Percentiles rank a stretch among this genome's conserved stretches.
Conservation (phyloP, 495 filamentous ascomycete species). For the Ramalina intermedia region DNA sequence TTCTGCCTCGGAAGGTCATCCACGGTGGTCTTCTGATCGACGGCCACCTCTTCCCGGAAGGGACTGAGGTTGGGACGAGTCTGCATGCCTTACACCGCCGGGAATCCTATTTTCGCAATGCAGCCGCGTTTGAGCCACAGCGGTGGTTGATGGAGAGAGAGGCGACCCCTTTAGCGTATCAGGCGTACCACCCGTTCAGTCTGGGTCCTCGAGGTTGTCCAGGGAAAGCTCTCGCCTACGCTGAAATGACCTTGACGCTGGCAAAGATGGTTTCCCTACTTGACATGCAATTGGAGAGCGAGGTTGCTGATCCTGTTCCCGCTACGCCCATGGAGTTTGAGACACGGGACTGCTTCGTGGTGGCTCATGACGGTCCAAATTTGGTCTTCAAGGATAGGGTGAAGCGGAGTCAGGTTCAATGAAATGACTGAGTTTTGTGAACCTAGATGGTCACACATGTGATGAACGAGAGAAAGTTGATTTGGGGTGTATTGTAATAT, state of each 20-base stretch:
- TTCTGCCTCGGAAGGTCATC: constrained; percentile 47
- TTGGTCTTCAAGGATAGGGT: too few species aligned
- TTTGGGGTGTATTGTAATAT: too few species aligned
- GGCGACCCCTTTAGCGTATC: constrained; percentile 5
- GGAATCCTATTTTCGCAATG: constrained; percentile 33
- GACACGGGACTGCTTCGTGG: too few species aligned
- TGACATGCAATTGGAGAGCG: not conserved
- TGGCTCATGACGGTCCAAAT: too few species aligned
- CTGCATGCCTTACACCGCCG: constrained; percentile 46
- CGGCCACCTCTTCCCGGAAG: constrained; percentile 36
- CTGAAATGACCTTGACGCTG: constrained; percentile 23
- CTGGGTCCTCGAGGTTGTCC: constrained; percentile 45
- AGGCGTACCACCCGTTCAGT: constrained; percentile 43
- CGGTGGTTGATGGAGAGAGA: constrained; percentile 31
- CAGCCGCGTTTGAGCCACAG: constrained; percentile 38
- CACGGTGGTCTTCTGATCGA: constrained; percentile 43
- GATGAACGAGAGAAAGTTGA: too few species aligned
- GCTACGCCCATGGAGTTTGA: too few species aligned
- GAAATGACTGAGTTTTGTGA: too few species aligned
- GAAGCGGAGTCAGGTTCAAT: too few species aligned
- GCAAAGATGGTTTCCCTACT: not conserved
- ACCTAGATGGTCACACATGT: too few species aligned
- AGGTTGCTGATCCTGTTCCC: not conserved
- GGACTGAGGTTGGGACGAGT: constrained; percentile 36
- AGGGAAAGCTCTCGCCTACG: constrained; percentile 41